Evolutionary conservation across 2,329 filamentous ascomycete species (phyloP), one percentile per base, ranked within the genome.

Genomic region (Fusarium pseudonygamai): DNA sequence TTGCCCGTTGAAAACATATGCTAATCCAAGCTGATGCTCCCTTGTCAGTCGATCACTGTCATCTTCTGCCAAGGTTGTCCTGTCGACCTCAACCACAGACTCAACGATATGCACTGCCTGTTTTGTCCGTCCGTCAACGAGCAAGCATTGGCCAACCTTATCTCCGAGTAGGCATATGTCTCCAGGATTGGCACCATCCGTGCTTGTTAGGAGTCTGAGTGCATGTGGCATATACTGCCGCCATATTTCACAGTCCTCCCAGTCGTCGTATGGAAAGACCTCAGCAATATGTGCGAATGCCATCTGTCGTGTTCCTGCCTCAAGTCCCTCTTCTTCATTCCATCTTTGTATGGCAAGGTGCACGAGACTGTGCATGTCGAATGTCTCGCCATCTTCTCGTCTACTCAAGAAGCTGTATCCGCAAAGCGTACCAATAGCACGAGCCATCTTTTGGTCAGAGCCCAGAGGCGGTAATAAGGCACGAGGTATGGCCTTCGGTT

Each of bases 291-390:
- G 63, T 49, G 30, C 22, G 18, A 62, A 24, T 15, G 24, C 47
- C 11, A 37, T 26, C 16, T 36, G 13, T 4, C 5, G n/a, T 8
- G 20, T 32, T 32, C 5, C 7, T 22, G 6, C 2, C 3, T 13
- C 8, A 14, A 6, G 0, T 4, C 22, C 39, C 16, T 60, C 47
- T 3, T 49, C 37, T 36, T 72, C 20, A 14, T 10, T 32, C 81
- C 80, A 83, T 8, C 76, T 56, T 37, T 72, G 50, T 5, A 70
- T 77, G 6, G 81, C 79, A 32, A 80, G 28, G 40, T 84, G 81
- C 1, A 84, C 82, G 2, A 84, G 70, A 16, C 78, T 73, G 58
- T 84, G 82, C 78, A 83, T 83, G 42, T 83, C 81, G 50, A 78
- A 82, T 1, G 78, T 69, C 1, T 80, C 63, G 6, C 56, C 59